Conservation (phyloP, 345 rosid genomes). For the Brassica nigra region DNA sequence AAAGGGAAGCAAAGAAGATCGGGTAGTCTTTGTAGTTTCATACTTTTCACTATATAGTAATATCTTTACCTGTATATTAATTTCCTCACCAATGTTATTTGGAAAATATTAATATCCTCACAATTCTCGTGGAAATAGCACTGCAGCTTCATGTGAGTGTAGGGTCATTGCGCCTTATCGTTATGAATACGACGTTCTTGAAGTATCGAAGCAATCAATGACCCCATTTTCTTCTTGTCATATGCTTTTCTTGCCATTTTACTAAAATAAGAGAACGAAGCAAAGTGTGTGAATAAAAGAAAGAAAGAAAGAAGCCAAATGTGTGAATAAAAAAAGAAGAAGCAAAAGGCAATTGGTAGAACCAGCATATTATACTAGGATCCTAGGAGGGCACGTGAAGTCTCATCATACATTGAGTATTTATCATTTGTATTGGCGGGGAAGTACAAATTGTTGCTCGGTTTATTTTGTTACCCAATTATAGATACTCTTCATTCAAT, state of each 20-base stretch:
- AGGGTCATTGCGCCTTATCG: slow-evolving; percentile 34
- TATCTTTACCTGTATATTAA: background rate
- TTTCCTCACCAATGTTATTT: slow-evolving; percentile 9
- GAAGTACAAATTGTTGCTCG: too few relatives aligned
- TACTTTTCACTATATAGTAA: slow-evolving; percentile 33
- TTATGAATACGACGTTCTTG: slow-evolving; percentile 17
- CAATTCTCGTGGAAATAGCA: slow-evolving; percentile 21
- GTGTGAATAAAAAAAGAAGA: background rate
- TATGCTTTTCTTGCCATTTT: background rate
- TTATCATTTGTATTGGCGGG: background rate
- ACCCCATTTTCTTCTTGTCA: slow-evolving; percentile 26
- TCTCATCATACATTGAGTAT: slow-evolving; percentile 8
- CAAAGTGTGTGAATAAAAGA: background rate
- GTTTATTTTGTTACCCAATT: too few relatives aligned
- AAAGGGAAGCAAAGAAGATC: slow-evolving; percentile 28
- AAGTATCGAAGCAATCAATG: slow-evolving; percentile 27
- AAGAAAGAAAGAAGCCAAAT: background rate
- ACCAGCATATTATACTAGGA: background rate
- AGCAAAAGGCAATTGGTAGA: slow-evolving; percentile 26
- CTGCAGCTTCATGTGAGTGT: slow-evolving; percentile 41
- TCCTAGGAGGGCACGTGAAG: slow-evolving; percentile 21
- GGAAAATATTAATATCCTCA: slow-evolving; percentile 1
- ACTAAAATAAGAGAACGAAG: slow-evolving; percentile 6
- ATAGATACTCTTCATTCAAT: too few relatives aligned
- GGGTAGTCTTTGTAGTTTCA: slow-evolving; percentile 30